Evolutionary conservation across 2,329 filamentous ascomycete species (phyloP).

Genomic region (Corynespora cassiicola): DNA sequence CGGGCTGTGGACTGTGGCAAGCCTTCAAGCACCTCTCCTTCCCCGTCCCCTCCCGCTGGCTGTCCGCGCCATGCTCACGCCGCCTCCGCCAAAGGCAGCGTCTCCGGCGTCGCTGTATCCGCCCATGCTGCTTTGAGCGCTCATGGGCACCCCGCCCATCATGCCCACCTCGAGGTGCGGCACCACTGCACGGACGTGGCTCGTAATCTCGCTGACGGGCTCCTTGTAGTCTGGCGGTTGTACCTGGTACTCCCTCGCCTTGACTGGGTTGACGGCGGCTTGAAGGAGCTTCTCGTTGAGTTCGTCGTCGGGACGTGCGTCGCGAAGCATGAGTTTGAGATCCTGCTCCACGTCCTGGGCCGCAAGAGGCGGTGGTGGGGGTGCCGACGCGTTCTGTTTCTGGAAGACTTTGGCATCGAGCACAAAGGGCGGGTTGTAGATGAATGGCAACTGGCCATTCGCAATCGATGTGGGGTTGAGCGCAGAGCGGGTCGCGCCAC

Average conservation of each 20-base stretch:
- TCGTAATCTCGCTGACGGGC: conserved; percentile 41
- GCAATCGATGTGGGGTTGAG: conserved; percentile 61
- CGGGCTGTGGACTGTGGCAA: no score
- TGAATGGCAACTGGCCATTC: conserved; percentile 50
- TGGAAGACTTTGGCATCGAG: conserved; percentile 53
- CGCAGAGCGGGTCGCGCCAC: conserved; percentile 60
- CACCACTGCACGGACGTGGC: conserved; percentile 30
- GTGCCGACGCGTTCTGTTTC: conserved; percentile 56
- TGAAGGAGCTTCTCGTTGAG: conserved; percentile 47
- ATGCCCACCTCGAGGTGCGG: conserved; percentile 39
- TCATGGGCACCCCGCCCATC: conserved; percentile 48
- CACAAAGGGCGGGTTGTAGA: conserved; percentile 49
- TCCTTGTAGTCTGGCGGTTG: conserved; percentile 40
- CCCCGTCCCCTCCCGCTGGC: background rate
- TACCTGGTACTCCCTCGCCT: conserved; percentile 41
- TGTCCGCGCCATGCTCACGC: background rate
- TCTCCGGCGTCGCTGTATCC: conserved; percentile 44
- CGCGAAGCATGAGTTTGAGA: conserved; percentile 54
- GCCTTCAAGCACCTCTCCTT: no score
- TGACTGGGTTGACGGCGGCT: conserved; percentile 39
- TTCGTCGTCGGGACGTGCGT: conserved; percentile 45
- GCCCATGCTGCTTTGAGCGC: conserved; percentile 44
- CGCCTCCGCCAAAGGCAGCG: no score
- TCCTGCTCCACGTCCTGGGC: conserved; percentile 56
- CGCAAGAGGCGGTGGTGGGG: conserved; percentile 51